Evolutionary conservation across 495 filamentous ascomycete genomes (phyloP).

Genomic region (Chaetomium fimeti): DNA sequence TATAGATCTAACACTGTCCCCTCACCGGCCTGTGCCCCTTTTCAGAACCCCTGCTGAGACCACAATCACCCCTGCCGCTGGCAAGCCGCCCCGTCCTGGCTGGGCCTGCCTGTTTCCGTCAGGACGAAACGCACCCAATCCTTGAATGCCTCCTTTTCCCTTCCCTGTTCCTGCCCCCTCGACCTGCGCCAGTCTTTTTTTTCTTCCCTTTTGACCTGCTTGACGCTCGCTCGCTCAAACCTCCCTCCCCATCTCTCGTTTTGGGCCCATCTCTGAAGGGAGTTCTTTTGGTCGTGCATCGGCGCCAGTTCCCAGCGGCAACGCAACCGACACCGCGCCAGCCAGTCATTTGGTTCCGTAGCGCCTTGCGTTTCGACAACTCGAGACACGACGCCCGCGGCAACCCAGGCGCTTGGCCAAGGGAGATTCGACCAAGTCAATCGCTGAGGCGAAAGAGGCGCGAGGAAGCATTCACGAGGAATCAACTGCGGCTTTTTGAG

Average conservation of each 20-base stretch:
- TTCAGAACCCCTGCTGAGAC: slow-evolving; percentile 19
- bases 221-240: slow-evolving; percentile 34
- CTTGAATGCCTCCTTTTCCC: slow-evolving; percentile 36
- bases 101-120: slow-evolving; percentile 29
- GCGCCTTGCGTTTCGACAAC: slow-evolving; percentile 17
- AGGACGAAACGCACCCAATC: slow-evolving; percentile 33
- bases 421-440: slow-evolving; percentile 9
- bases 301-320: slow-evolving; percentile 19
- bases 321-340: slow-evolving; percentile 14
- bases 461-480: background rate
- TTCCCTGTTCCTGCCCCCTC: slow-evolving; percentile 34
- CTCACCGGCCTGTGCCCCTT: slow-evolving; percentile 6
- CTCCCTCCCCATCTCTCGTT: slow-evolving; percentile 31
- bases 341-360: slow-evolving; percentile 12
- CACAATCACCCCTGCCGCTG: slow-evolving; percentile 19
- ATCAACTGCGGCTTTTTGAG: background rate
- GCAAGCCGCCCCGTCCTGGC: slow-evolving; percentile 18
- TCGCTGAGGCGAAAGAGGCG: slow-evolving; percentile 13
- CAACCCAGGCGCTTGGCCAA: background rate
- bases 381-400: slow-evolving; percentile 23
- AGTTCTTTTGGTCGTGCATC: slow-evolving; percentile 21
- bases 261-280: slow-evolving; percentile 20
- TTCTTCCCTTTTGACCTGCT: slow-evolving; percentile 22
- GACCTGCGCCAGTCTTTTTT: slow-evolving; percentile 31
- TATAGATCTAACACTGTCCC: background rate